These are phyloP conservation scores for Spiraea crenata DNA, from an alignment of 331 rosid genomes.

Conservation along the genomic window DNA sequence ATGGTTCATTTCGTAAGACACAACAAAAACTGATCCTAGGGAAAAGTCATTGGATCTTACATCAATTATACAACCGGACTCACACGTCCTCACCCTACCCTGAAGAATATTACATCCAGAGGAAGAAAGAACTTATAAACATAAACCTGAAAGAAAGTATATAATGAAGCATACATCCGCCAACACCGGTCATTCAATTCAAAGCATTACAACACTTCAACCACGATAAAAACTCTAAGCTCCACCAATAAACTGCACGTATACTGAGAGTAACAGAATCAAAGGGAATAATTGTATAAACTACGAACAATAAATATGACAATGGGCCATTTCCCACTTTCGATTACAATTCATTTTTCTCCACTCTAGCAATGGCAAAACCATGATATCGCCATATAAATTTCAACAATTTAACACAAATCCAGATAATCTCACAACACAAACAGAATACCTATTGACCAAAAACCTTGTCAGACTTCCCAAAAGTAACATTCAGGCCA, in stretches of 20 bases:
- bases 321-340: conserved; percentile 1
- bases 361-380: not conserved
- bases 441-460: conserved; percentile 9
- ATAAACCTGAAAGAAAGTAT: not conserved
- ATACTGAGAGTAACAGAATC: not conserved
- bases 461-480: conserved; percentile 14
- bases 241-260: not conserved
- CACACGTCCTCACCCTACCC: not conserved
- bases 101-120: not conserved
- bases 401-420: conserved; percentile 2
- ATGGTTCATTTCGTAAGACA: not conserved
- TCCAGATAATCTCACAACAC: not conserved
- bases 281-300: not conserved
- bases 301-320: not conserved
- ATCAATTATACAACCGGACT: not conserved
- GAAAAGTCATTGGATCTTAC: not conserved
- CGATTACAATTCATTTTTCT: conserved; percentile 17
- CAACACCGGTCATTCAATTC: not conserved
- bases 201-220: not conserved
- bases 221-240: not conserved
- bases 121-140: not conserved
- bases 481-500: not conserved
- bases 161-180: not conserved
- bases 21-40: not conserved
- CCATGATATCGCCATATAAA: not conserved